Conservation (phyloP, 2,329 filamentous ascomycete genomes). For the Trichoderma guizhouense region DNA sequence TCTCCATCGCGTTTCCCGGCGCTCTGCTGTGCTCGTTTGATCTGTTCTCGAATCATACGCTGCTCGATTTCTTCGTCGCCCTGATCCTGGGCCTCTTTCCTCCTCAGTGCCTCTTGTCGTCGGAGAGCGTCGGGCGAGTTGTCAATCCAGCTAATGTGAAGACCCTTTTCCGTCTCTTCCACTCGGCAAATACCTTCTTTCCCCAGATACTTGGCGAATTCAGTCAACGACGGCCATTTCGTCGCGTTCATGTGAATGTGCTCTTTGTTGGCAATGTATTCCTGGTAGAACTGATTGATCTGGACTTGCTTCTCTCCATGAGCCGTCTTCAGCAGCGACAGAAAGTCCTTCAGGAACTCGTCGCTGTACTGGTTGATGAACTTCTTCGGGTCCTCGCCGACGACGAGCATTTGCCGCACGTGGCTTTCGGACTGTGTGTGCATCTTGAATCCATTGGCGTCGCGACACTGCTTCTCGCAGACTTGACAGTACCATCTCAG, state of each 20-base stretch:
- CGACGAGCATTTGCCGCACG: slow-evolving; percentile 80
- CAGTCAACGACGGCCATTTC: slow-evolving; percentile 80
- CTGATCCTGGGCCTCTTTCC: slow-evolving; percentile 82
- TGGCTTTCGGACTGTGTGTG: slow-evolving; percentile 83
- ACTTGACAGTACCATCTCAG: slow-evolving; percentile 89
- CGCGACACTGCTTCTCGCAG: slow-evolving; percentile 63
- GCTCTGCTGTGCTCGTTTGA: slow-evolving; percentile 65
- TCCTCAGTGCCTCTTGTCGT: slow-evolving; percentile 73
- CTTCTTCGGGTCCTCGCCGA: slow-evolving; percentile 83
- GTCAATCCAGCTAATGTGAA: slow-evolving; percentile 89
- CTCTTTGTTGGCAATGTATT: slow-evolving; percentile 81
- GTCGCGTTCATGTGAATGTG: slow-evolving; percentile 95
- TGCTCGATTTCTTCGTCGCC: slow-evolving; percentile 90
- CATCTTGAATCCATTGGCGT: slow-evolving; percentile 90
- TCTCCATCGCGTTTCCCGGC: slow-evolving; percentile 41
- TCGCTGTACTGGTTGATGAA: slow-evolving; percentile 77
- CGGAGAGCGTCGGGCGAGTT: slow-evolving; percentile 81
- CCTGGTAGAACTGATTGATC: slow-evolving; percentile 92
- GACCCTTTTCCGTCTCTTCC: slow-evolving; percentile 81
- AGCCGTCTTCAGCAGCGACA: slow-evolving; percentile 71
- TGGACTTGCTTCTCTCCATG: slow-evolving; percentile 90
- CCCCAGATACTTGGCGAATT: slow-evolving; percentile 85
- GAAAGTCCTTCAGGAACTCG: slow-evolving; percentile 78
- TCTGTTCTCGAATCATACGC: slow-evolving; percentile 77
- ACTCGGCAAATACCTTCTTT: slow-evolving; percentile 84